These are phyloP conservation scores for Aspergillaceae sp. DNA, from an alignment of 2,329 filamentous ascomycete species.

Conservation along the genomic window DNA sequence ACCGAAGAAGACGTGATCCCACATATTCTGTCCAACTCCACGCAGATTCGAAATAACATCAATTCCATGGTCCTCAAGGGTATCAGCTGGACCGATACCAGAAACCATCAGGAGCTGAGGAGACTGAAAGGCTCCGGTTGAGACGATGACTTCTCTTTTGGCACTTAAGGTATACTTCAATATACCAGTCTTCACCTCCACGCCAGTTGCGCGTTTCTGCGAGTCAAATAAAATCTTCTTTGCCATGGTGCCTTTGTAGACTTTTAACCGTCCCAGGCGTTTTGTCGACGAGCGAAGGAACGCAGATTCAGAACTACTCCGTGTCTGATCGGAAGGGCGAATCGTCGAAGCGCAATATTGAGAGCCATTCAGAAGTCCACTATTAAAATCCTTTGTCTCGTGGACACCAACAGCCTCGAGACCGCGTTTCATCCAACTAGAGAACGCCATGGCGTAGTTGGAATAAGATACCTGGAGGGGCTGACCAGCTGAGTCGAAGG, in stretches of 20 bases:
- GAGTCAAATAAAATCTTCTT: constrained; percentile 45
- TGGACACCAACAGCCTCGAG: constrained; percentile 36
- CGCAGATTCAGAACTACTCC: constrained; percentile 41
- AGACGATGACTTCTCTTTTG: constrained; percentile 42
- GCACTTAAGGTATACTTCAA: constrained; percentile 42
- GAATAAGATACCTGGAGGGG: constrained; percentile 38
- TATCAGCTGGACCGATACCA: constrained; percentile 37
- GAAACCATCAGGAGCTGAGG: constrained; percentile 48
- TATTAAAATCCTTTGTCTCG: constrained; percentile 33
- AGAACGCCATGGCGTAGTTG: constrained; percentile 31
- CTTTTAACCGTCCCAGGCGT: constrained; percentile 23
- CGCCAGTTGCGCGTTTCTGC: constrained; percentile 35
- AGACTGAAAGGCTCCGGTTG: constrained; percentile 46
- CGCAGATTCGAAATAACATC: constrained; percentile 18
- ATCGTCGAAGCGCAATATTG: constrained; percentile 41
- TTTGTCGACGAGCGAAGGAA: constrained; percentile 20
- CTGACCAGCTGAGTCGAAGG: constrained; percentile 22
- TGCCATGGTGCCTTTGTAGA: constrained; percentile 39
- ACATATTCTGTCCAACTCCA: constrained; percentile 32
- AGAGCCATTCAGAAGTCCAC: constrained; percentile 36
- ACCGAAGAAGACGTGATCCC: constrained; percentile 26
- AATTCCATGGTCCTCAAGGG: constrained; percentile 18
- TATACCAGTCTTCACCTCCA: constrained; percentile 34
- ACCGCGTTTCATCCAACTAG: constrained; percentile 29
- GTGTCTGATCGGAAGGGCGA: constrained; percentile 37